Percentiles rank a stretch among this genome's conserved stretches.
Evolutionary conservation across 257 asterid genomes (phyloP).

Genomic region (Dorcoceras hygrometricum): DNA sequence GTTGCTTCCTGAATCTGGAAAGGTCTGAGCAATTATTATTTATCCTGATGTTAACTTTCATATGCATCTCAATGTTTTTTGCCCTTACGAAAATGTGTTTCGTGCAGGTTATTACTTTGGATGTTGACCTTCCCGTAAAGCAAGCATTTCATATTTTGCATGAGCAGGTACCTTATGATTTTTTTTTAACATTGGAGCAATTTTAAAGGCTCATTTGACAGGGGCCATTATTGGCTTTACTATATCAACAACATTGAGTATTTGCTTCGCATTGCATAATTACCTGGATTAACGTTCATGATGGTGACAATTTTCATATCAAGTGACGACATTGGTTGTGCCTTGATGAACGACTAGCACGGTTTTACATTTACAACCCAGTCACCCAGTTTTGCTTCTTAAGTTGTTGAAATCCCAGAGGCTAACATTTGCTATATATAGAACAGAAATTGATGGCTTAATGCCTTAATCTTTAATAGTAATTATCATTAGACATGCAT

Average conservation of each 20-base stretch:
- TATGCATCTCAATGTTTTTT: conserved; percentile 13
- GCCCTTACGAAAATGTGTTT: conserved; percentile 5
- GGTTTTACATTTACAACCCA: not conserved
- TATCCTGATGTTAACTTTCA: not conserved
- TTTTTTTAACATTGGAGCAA: conserved; percentile 16
- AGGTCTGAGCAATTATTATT: conserved; percentile 38
- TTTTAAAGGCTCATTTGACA: conserved; percentile 1
- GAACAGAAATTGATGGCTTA: not conserved
- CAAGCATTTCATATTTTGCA: conserved; percentile 77
- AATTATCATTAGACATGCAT: not conserved
- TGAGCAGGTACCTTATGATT: conserved; percentile 54
- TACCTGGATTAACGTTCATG: not conserved
- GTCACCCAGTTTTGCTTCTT: not conserved
- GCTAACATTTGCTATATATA: not conserved
- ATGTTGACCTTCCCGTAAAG: conserved; percentile 67
- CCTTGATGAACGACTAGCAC: not conserved
- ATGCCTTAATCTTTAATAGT: too few species aligned
- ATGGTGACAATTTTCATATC: conserved; percentile 4
- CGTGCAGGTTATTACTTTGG: conserved; percentile 66
- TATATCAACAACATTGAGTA: not conserved
- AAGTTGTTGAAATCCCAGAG: not conserved
- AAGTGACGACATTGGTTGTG: not conserved
- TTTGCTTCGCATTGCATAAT: not conserved
- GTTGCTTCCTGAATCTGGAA: conserved; percentile 85
- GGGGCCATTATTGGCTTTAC: not conserved